Base-by-base conservation (phyloP, 768 basidiomycete genomes). In the Amanita phalloides region DNA sequence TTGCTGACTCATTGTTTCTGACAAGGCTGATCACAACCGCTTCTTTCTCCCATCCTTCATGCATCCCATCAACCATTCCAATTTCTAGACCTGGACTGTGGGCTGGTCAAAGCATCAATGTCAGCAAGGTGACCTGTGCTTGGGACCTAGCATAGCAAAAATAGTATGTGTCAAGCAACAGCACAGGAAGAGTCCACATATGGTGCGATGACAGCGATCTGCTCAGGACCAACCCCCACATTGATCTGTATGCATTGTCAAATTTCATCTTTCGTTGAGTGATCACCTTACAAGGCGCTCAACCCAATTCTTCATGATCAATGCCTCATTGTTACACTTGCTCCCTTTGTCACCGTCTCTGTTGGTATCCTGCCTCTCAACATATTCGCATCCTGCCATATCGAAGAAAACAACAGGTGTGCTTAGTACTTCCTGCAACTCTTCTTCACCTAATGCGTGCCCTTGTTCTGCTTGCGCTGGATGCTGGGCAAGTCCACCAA, bases 41-140 rank as follows among this genome's bases (percentile, higher is more conserved):
- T 49, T 98, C 91, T 58, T 91, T 91, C 64, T 99, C 95, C 45
- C 96, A 79, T 0, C 95, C 95, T 70, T n/a, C n/a, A n/a, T 99
- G 96, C 84, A 97, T 89, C 0, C 93, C 92, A 61, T 98, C 96
- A 1, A 98, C 93, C 0, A 87, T 90, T 1, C 94, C 96, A 41
- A 96, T 90, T 58, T 97, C 93, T 0, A 98, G 75, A 23, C 70
- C 69, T 0, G 71, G 64, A 0, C 86, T 86, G 58, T 87, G 75
- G n/a, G 69, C 62, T 0, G 85, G 82, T 21, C 86, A 80, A 17
- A 99, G 69, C 39, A 91, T 69, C 0, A 84, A 82, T 0, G 89
- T 79, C 36, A 98, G 71, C 1, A 93, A 74, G 2, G 86, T 79
- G 3, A 98, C 94, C 65, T 99, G 96, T 0, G 93, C 90, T 71